Percentiles rank a stretch among this genome's conserved stretches.
phyloP scores from a whole-genome alignment of 768 basidiomycete genomes.

The Rhizopogon sp. region DNA sequence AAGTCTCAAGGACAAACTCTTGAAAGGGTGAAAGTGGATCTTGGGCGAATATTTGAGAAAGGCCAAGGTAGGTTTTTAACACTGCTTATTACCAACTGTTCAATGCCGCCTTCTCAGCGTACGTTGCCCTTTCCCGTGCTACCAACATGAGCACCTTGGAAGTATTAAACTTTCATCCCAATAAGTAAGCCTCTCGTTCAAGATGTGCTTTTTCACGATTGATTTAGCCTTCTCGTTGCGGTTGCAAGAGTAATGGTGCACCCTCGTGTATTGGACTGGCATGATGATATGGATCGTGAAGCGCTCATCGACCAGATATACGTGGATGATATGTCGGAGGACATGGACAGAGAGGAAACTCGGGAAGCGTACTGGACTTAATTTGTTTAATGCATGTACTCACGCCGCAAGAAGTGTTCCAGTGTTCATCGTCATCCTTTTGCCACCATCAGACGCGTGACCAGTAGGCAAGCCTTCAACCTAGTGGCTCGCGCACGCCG shows the following conservation, averaged over 20 bases:
- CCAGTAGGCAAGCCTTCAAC: too few relatives aligned
- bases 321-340: conserved; percentile 17
- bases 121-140: conserved; percentile 71
- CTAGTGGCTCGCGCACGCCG: too few relatives aligned
- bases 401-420: too few relatives aligned
- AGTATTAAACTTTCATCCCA: conserved; percentile 56
- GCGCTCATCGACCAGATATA: conserved; percentile 4
- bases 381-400: not conserved
- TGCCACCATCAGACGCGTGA: too few relatives aligned
- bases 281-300: conserved; percentile 27
- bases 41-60: conserved; percentile 71
- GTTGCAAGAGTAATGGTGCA: conserved; percentile 54
- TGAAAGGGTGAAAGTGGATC: conserved; percentile 76
- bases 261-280: conserved; percentile 58
- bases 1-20: conserved; percentile 91
- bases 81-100: not conserved
- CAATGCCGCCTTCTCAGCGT: conserved; percentile 34
- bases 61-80: conserved; percentile 53
- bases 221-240: not conserved
- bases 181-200: conserved; percentile 38
- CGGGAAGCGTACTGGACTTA: conserved; percentile 26
- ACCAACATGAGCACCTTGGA: conserved; percentile 62
- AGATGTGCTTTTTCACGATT: not conserved
- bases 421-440: too few relatives aligned
- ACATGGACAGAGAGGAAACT: conserved; percentile 35